phyloP scores from a whole-genome alignment of 2,329 filamentous ascomycete genomes.

The Cladosporium sphaerospermum region DNA sequence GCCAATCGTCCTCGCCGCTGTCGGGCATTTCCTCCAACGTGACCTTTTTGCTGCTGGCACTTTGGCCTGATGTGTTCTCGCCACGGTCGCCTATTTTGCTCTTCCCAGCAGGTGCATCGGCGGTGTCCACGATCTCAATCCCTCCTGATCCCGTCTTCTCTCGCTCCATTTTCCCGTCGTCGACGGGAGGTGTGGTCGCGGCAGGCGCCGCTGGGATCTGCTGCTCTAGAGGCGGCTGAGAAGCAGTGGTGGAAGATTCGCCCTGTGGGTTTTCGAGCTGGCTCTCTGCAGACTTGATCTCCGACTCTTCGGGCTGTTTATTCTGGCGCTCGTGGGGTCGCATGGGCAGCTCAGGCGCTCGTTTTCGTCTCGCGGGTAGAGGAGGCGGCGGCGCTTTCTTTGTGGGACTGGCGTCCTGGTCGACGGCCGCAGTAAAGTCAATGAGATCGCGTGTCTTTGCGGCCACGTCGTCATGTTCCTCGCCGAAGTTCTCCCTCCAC shows the following conservation, averaged over 20 bases:
- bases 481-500: conserved; percentile 19
- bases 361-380: conserved; percentile 7
- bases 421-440: background rate
- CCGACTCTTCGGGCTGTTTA: background rate
- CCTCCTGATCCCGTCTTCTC: too few relatives aligned
- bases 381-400: conserved; percentile 4
- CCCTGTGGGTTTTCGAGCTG: background rate
- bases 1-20: too few relatives aligned
- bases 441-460: background rate
- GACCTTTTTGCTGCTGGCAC: too few relatives aligned
- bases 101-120: too few relatives aligned
- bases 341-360: background rate
- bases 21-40: too few relatives aligned
- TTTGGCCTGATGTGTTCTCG: too few relatives aligned
- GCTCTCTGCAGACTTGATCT: background rate
- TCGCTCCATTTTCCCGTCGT: too few relatives aligned
- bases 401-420: background rate
- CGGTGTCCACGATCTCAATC: too few relatives aligned
- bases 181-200: too few relatives aligned
- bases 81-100: too few relatives aligned
- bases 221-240: too few relatives aligned
- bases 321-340: background rate
- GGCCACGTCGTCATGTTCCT: background rate
- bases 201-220: too few relatives aligned
- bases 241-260: background rate